Percentiles rank a stretch among this genome's conserved stretches.
Conservation (phyloP, 805 yeast species). For the Metschnikowia colocasiae region DNA sequence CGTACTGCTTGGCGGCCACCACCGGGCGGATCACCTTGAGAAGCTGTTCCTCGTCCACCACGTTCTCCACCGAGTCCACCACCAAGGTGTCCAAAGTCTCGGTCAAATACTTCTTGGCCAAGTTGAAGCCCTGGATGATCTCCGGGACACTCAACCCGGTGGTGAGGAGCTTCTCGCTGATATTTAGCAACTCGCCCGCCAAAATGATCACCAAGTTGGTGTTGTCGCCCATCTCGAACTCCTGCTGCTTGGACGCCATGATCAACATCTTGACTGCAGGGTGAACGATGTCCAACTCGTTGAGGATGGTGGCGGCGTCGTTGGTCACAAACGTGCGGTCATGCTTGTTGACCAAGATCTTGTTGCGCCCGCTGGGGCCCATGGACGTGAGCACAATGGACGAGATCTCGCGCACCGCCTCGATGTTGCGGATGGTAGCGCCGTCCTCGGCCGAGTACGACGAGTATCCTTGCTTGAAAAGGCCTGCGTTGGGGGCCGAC, state of each 20-base stretch:
- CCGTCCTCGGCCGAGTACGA: conserved; percentile 88
- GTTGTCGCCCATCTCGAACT: conserved; percentile 94
- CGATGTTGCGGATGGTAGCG: conserved; percentile 86
- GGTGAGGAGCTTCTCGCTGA: conserved; percentile 79
- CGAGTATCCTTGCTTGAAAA: conserved; percentile 94
- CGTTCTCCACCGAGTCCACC: conserved; percentile 58
- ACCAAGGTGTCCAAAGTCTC: conserved; percentile 64
- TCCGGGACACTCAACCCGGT: conserved; percentile 90
- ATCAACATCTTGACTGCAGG: conserved; percentile 95
- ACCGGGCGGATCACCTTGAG: conserved; percentile 79
- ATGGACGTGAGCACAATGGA: conserved; percentile 89
- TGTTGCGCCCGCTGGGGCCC: conserved; percentile 97
- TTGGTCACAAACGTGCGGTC: conserved; percentile 87
- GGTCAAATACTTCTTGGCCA: conserved; percentile 76
- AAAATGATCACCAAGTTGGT: conserved; percentile 87
- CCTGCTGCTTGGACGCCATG: conserved; percentile 97
- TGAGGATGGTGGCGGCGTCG: conserved; percentile 97
- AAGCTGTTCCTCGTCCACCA: conserved; percentile 52
- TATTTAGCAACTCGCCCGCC: conserved; percentile 87
- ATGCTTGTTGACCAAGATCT: conserved; percentile 85
- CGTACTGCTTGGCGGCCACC: conserved; percentile 90
- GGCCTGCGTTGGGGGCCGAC: conserved; percentile 86
- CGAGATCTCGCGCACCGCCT: conserved; percentile 91
- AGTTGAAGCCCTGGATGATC: conserved; percentile 85
- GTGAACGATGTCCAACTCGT: conserved; percentile 90